Percentiles rank a stretch among this genome's conserved stretches.
phyloP scores from a whole-genome alignment of 257 asterid genomes.

The Thymus quinquecostatus region DNA sequence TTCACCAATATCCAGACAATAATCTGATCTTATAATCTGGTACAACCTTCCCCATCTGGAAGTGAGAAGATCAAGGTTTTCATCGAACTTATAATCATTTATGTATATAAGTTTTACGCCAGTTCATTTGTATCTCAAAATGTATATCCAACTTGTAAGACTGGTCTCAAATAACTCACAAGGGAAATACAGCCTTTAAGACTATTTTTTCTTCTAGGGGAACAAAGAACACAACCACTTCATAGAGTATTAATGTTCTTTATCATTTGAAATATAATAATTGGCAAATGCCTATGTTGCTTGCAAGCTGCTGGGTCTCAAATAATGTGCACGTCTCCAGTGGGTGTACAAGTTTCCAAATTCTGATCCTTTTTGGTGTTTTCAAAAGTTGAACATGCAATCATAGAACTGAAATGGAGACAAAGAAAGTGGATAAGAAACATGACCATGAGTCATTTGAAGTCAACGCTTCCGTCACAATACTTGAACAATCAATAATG shows the following conservation, averaged over 20 bases:
- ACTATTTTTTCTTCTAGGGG: background rate
- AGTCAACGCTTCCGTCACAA: background rate
- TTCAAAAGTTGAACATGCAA: constrained; percentile 23
- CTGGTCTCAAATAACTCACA: background rate
- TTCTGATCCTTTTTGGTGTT: background rate
- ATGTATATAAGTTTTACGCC: background rate
- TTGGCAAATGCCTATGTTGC: background rate
- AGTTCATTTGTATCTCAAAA: background rate
- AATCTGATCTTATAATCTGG: constrained; percentile 10
- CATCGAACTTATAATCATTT: background rate
- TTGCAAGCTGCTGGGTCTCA: background rate
- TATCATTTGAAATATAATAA: background rate
- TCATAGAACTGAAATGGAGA: constrained; percentile 14
- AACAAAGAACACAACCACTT: background rate
- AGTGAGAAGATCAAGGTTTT: constrained; percentile 14
- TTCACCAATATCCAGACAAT: background rate
- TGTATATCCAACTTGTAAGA: constrained; percentile 1
- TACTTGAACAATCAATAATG: background rate
- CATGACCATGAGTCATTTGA: background rate
- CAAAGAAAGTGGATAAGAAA: constrained; percentile 9
- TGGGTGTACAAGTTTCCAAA: background rate
- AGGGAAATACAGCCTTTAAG: constrained; percentile 1
- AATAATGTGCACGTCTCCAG: background rate
- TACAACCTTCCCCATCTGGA: constrained; percentile 15
- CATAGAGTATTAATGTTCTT: background rate